A percentile compares a stretch with the other conserved stretches of the same genome.
Evolutionary conservation across 148 eudicot species (phyloP).

Genomic region (Bassia scoparia): DNA sequence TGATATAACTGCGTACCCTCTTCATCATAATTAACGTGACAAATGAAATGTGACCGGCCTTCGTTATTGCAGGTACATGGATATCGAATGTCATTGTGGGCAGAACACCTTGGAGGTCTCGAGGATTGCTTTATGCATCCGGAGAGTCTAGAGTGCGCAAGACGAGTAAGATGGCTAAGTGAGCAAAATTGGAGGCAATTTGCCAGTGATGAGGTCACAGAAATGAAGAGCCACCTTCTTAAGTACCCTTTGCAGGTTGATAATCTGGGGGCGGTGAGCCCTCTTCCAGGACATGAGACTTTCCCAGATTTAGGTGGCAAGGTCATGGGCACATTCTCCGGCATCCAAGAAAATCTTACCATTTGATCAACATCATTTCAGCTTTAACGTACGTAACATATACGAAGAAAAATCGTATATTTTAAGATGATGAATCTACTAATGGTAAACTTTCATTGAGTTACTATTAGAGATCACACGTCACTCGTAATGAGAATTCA

Average conservation of each 20-base stretch:
- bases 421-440: no score
- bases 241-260: slow-evolving; percentile 85
- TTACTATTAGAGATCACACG: no score
- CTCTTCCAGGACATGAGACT: slow-evolving; percentile 69
- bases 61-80: no score
- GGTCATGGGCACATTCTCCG: slow-evolving; percentile 58
- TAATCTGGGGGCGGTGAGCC: slow-evolving; percentile 54
- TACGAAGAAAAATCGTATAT: no score
- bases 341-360: slow-evolving; percentile 77
- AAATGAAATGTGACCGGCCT: no score
- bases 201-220: slow-evolving; percentile 55
- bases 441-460: no score
- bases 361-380: no score
- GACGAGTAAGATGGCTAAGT: slow-evolving; percentile 45
- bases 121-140: slow-evolving; percentile 58
- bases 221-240: slow-evolving; percentile 73
- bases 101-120: slow-evolving; percentile 63
- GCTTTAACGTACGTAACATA: no score
- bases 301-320: slow-evolving; percentile 83
- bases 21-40: no score
- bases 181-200: slow-evolving; percentile 70
- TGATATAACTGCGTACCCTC: no score
- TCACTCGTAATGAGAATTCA: no score
- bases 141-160: slow-evolving; percentile 66
- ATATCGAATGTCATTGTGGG: no score